phyloP scores from a whole-genome alignment of 2,329 filamentous ascomycete species.

The Colletotrichum sp. region DNA sequence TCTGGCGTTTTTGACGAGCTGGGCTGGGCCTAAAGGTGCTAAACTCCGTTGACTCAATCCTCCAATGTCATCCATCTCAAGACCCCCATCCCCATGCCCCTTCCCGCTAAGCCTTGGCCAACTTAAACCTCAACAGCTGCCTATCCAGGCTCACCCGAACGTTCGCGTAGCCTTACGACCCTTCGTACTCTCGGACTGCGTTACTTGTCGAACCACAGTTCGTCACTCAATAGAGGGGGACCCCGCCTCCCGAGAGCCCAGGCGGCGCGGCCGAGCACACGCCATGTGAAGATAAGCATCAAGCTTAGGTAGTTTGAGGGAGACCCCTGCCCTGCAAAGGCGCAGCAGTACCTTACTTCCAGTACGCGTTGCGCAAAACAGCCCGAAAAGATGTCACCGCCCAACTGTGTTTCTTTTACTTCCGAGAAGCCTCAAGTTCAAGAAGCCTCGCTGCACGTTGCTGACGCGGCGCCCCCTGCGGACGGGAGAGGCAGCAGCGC shows the following conservation, averaged over 20 bases:
- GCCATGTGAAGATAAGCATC: conserved; percentile 17
- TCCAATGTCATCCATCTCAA: background rate
- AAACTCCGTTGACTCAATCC: conserved; percentile 16
- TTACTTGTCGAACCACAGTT: conserved; percentile 2
- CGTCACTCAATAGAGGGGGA: background rate
- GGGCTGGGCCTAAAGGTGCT: background rate
- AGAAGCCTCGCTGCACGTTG: conserved; percentile 8
- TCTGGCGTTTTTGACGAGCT: conserved; percentile 10
- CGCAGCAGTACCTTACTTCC: background rate
- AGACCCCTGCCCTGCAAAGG: background rate
- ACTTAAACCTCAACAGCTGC: background rate
- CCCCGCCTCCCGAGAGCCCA: background rate
- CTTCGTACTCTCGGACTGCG: background rate
- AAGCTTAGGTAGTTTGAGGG: background rate
- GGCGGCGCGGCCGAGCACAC: conserved; percentile 5
- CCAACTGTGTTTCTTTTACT: background rate
- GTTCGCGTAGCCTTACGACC: conserved; percentile 19
- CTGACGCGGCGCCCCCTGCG: conserved; percentile 10
- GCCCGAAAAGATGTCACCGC: background rate
- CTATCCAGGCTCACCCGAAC: background rate
- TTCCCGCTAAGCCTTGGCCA: background rate
- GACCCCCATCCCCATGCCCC: background rate
- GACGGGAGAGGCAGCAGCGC: conserved; percentile 9
- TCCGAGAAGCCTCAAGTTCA: background rate
- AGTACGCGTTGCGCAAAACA: background rate